Evolutionary conservation across 768 basidiomycete genomes (phyloP).

Genomic region (Rickenella mellea): DNA sequence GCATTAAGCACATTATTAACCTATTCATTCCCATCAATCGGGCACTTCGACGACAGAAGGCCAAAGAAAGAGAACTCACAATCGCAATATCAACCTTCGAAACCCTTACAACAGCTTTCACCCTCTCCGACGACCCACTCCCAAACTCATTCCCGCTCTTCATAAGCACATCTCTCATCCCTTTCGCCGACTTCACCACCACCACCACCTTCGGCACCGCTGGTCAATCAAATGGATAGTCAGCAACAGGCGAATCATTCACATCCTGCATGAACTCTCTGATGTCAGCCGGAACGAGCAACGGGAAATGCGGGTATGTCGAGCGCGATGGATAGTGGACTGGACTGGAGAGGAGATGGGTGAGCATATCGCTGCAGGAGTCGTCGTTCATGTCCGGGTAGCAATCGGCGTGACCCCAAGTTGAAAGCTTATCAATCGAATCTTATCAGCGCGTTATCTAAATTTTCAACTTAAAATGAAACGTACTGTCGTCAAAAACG

Average conservation of each 20-base stretch:
- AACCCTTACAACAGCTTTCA: background rate
- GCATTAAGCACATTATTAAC: constrained; percentile 13
- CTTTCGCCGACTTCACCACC: constrained; percentile 1
- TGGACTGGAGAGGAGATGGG: constrained; percentile 63
- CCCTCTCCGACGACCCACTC: background rate
- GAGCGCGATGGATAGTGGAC: constrained; percentile 55
- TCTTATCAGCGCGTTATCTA: background rate
- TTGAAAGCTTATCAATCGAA: constrained; percentile 63
- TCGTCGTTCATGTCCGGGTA: constrained; percentile 55
- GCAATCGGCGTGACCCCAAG: constrained; percentile 73
- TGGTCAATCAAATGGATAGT: constrained; percentile 59
- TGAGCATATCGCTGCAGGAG: constrained; percentile 70
- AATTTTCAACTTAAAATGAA: constrained; percentile 3
- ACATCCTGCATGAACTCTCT: constrained; percentile 26
- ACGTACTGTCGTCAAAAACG: constrained; percentile 70
- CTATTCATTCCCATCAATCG: background rate
- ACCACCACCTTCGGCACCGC: background rate
- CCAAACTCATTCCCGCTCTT: background rate
- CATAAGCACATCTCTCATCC: constrained; percentile 11
- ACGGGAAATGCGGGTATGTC: constrained; percentile 73
- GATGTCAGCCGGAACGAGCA: constrained; percentile 53
- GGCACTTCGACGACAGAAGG: background rate
- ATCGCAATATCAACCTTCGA: background rate
- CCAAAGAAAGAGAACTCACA: background rate
- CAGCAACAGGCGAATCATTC: constrained; percentile 19